Evolutionary conservation across 345 rosid species (phyloP).

Genomic region (Eucalyptus polybractea): DNA sequence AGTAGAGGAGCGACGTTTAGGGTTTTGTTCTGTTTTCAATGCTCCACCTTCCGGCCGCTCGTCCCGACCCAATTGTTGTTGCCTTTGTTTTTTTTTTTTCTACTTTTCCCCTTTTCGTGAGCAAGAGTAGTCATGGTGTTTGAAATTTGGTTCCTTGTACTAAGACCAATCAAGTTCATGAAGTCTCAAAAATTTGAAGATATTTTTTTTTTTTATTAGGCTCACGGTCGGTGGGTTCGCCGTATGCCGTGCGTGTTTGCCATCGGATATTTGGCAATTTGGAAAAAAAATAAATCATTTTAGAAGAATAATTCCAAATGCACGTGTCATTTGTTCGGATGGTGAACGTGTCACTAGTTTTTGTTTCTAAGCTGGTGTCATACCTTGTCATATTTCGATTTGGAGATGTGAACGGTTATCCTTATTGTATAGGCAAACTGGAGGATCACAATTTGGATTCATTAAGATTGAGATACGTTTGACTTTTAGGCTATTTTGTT

Average conservation of each 20-base stretch:
- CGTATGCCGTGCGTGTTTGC: background rate
- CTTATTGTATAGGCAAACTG: background rate
- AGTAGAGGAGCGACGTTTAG: background rate
- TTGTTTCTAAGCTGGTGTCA: background rate
- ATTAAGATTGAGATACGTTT: background rate
- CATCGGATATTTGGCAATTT: background rate
- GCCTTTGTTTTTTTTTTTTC: background rate
- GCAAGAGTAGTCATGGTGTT: background rate
- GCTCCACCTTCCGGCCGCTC: background rate
- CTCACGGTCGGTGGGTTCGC: background rate
- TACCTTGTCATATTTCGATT: background rate
- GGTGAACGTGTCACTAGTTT: background rate
- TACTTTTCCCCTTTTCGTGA: background rate
- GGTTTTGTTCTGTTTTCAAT: background rate
- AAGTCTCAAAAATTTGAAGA: background rate
- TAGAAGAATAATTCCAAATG: background rate
- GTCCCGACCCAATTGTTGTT: background rate
- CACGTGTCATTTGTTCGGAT: background rate
- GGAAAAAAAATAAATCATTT: background rate
- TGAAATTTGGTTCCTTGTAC: background rate
- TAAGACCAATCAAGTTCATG: background rate
- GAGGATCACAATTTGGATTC: background rate
- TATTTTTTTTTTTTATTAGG: background rate
- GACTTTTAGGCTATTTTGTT: background rate
- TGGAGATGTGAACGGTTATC: background rate